Evolutionary conservation across 2,329 filamentous ascomycete species (phyloP), one percentile per base, ranked within the genome.

Genomic region (Fusarium sterilihyphosum): DNA sequence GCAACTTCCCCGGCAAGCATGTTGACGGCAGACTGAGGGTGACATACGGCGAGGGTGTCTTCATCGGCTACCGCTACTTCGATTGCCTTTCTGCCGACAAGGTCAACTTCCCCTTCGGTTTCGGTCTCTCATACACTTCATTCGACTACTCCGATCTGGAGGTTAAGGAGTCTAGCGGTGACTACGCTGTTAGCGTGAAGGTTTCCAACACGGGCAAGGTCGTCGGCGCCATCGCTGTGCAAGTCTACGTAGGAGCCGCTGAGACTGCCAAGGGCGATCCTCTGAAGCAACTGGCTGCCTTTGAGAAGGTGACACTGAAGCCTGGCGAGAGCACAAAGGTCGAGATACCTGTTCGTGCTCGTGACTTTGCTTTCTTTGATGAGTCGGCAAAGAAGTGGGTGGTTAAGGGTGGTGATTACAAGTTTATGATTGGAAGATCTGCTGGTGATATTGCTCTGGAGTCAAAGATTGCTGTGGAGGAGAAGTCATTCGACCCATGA

Each of bases 31-130:
- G 89, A 61, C 85, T 90, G 54, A 86, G 88, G 73, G 89, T 91
- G 6, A 83, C 90, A 5, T 93, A 93, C 73, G 90, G 89, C n/a
- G 92, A 93, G 80, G 92, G 91, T 54, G 86, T 93, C 50, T 93
- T 91, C 78, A 85, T 93, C 43, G 92, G 92, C 2, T 93, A 93
- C 80, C 85, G 91, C 89, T 78, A 90, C 82, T 93, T 92, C 76
- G 91, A 93, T 77, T 91, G 89, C 73, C 63, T 81, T n/a, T 84
- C 85, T 4, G 83, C 86, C 43, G 86, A 89, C n/a, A 84, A 86
- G 22, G 86, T 90, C 0, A 86, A 89, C 35, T 93, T 93, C 81
- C 85, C 90, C 54, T 93, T 93, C 75, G 91, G 92, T 13, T 88
- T 92, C 77, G 92, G 78, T 66, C 72, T 79, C 24, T 79, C 77